Evolutionary conservation across 176 grass and related monocot species (phyloP).

Genomic region (Microstegium vimineum): DNA sequence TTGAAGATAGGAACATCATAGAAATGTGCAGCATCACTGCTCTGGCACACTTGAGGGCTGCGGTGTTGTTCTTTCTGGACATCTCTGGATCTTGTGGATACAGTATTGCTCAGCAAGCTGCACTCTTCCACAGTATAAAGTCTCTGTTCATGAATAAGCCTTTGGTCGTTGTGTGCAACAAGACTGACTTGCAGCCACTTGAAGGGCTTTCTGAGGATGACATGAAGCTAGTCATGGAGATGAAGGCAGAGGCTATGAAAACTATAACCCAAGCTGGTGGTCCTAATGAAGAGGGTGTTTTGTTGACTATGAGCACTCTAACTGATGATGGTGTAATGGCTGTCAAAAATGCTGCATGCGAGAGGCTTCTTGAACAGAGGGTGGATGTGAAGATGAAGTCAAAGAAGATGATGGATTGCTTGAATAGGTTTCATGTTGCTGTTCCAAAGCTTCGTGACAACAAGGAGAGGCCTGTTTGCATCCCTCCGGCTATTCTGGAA

Average conservation of each 20-base stretch:
- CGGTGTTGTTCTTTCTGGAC: constrained; percentile 62
- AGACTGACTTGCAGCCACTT: constrained; percentile 72
- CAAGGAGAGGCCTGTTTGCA: constrained; percentile 54
- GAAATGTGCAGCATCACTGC: constrained; percentile 64
- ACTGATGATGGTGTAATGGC: constrained; percentile 75
- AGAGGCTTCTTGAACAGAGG: constrained; percentile 59
- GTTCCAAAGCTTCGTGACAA: constrained; percentile 74
- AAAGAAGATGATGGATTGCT: constrained; percentile 58
- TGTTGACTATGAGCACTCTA: constrained; percentile 78
- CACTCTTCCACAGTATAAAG: constrained; percentile 84
- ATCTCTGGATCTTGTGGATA: constrained; percentile 83
- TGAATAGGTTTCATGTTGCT: constrained; percentile 79
- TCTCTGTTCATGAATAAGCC: constrained; percentile 84
- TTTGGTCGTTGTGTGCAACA: constrained; percentile 70
- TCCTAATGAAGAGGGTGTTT: constrained; percentile 56
- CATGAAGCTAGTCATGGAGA: constrained; percentile 63
- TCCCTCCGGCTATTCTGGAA: constrained; percentile 43
- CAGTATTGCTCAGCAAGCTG: constrained; percentile 64
- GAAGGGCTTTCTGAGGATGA: constrained; percentile 64
- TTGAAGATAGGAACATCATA: constrained; percentile 59
- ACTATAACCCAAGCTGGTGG: constrained; percentile 48
- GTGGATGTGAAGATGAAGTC: constrained; percentile 61
- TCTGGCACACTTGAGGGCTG: constrained; percentile 54
- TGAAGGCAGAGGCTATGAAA: constrained; percentile 59
- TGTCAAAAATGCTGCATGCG: constrained; percentile 63